Evolutionary conservation across 1,284 basidiomycete species (phyloP), one percentile per base, ranked within the genome.

Genomic region (Boletus semigastroideus): DNA sequence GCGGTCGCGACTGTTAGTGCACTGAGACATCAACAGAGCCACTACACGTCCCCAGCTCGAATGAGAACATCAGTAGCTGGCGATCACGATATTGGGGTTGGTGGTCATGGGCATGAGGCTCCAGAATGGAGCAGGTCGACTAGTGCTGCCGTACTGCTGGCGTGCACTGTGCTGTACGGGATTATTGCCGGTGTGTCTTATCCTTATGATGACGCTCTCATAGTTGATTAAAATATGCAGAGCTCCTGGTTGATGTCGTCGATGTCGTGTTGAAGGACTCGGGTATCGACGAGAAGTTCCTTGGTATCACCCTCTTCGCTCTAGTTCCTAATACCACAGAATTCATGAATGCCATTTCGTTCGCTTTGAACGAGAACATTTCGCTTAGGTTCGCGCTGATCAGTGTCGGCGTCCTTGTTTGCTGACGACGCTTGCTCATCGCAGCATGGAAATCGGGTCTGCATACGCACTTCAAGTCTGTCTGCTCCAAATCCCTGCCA

Each of bases 301-400:
- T 99, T 30, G 97, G 97, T 42, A 81, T 99, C 52, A 98, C 95
- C 0, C 79, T 99, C 10, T 99, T 99, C 64, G 96, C 97, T 2
- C 81, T 99, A 31, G 95, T 99, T 0, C 97, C 97, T 11, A 99
- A 99, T 70, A 98, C 95, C 16, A 99, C 97, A 19, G 97, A 99
- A 73, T 99, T 99, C 70, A 98, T 99, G 96, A 99, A 99, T 68
- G 97, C 97, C 50, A 97, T 99, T 65, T 96, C 94, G n/a, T 99
- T 99, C 66, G 96, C 97, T 16, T 74, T 99, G 61, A 92, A 97
- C 64, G 96, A 92, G 14, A 99, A 99, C 70, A 99, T 99, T 59
- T 94, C 97, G 1, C 75, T 99, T 20, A 94, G 92, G 94, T 93
- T 59, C 44, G 82, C 64, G 10, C 43, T 19, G 2, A 42, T 33